Evolutionary conservation across 2,329 filamentous ascomycete species (phyloP).

Genomic region (Talaromyces marneffei): DNA sequence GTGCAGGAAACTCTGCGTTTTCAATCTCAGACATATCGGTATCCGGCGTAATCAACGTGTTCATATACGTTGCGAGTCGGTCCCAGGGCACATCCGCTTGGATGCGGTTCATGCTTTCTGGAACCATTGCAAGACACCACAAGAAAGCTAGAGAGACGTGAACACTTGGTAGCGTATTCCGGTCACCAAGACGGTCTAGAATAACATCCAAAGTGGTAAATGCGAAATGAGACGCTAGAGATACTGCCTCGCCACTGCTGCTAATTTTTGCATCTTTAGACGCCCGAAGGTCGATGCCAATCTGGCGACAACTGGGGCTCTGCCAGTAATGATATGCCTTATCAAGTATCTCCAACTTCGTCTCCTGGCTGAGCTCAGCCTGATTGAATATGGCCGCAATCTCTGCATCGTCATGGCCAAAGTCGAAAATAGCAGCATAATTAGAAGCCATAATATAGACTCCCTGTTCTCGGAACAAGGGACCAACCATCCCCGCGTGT

Average conservation of each 20-base stretch:
- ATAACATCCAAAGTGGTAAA: slow-evolving; percentile 40
- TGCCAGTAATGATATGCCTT: slow-evolving; percentile 23
- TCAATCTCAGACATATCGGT: slow-evolving; percentile 33
- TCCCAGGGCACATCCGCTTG: slow-evolving; percentile 47
- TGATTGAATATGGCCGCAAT: slow-evolving; percentile 25
- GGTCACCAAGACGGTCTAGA: slow-evolving; percentile 45
- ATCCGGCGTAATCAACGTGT: slow-evolving; percentile 43
- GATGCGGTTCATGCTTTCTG: slow-evolving; percentile 35
- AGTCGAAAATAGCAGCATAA: slow-evolving; percentile 51
- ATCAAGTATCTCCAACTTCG: slow-evolving; percentile 15
- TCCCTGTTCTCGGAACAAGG: slow-evolving; percentile 49
- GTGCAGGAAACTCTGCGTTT: slow-evolving; percentile 36
- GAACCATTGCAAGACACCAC: slow-evolving; percentile 36
- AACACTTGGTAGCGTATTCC: slow-evolving; percentile 50
- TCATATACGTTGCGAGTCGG: slow-evolving; percentile 48
- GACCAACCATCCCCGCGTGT: slow-evolving; percentile 43
- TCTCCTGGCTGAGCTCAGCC: slow-evolving; percentile 14
- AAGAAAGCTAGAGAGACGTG: slow-evolving; percentile 53
- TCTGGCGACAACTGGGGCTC: background rate
- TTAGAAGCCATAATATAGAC: slow-evolving; percentile 52
- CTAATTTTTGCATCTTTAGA: slow-evolving; percentile 12
- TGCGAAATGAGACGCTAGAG: slow-evolving; percentile 37
- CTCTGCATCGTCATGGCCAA: slow-evolving; percentile 40
- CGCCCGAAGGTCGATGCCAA: background rate
- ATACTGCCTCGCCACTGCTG: slow-evolving; percentile 24